These are phyloP conservation scores for Candida gorgasii DNA, from an alignment of 805 yeast genomes.

Conservation along the genomic window DNA sequence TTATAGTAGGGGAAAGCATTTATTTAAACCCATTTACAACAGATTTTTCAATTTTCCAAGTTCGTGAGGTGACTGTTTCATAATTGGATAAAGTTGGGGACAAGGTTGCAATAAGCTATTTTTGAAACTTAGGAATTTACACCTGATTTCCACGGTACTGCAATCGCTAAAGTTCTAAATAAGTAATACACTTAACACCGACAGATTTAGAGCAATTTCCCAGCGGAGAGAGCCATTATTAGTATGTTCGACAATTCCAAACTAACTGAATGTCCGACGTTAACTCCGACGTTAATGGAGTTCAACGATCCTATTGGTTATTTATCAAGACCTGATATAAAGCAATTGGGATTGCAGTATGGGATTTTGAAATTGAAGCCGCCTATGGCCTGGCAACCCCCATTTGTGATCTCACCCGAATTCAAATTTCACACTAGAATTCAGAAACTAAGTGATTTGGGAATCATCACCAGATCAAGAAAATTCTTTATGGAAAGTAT, in stretches of 20 bases:
- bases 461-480: conserved; percentile 61
- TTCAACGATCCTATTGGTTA: conserved; percentile 53
- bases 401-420: conserved; percentile 52
- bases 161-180: neutral
- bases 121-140: no score
- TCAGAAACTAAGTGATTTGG: conserved; percentile 67
- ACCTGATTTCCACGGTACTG: no score
- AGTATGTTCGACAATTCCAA: conserved; percentile 18
- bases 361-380: conserved; percentile 58
- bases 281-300: conserved; percentile 45
- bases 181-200: neutral
- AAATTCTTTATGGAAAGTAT: conserved; percentile 62
- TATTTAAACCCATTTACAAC: no score
- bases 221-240: neutral
- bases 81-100: no score
- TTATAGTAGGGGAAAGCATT: no score
- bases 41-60: no score
- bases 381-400: conserved; percentile 55
- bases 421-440: conserved; percentile 68
- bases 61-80: no score
- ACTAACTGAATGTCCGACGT: conserved; percentile 42
- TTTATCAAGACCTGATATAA: conserved; percentile 41
- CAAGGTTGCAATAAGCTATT: neutral
- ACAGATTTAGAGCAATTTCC: neutral
- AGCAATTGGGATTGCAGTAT: conserved; percentile 43